Base-by-base conservation (phyloP, 2,329 filamentous ascomycete species). In the Magnaporthiopsis incrustans region DNA sequence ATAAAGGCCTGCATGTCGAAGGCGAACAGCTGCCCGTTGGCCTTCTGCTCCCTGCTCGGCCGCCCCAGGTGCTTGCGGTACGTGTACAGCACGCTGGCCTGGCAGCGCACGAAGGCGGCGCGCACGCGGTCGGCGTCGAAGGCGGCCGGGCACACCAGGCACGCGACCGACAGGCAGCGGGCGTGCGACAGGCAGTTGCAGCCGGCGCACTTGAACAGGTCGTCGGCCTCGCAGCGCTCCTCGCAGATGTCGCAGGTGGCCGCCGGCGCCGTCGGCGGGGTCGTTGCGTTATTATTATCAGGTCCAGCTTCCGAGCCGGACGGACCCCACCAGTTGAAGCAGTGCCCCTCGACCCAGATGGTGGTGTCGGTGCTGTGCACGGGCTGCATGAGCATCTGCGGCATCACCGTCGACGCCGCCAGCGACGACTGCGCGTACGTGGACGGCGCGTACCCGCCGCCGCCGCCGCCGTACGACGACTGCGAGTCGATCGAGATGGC, bases 341-440 rank as follows among this genome's bases (percentile, higher is more conserved):
- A 93, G 77, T 95, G 91, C 0, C 91, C 91, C 74, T 95, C 91
- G 1, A 92, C 89, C 91, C 91, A 95, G 60, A 91, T 86, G 0
- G 84, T 91, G 1, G 87, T 91, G 60, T 92, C 89, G 0, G 90
- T 92, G 71, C 94, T 91, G 60, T 81, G 81, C 10, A 94, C 90
- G 1, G 89, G 89, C 71, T 93, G 90, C 67, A 92, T 84, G 66
- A 91, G 83, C 83, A 92, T 89, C 70, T 88, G 90, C 50, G 91
- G 91, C 90, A 95, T 93, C 69, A 95, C 87, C 2, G 91, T 95
- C 8, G 90, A 93, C 10, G 91, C 91, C 2, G 91, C 91, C 59
- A 95, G 78, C 0, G 91, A 95, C n/a, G 90, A 94, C 70, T 91
- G 89, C 0, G 91, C 91, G 71, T 95, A 95, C 2, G 91, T 87